These are phyloP conservation scores for Pyrenochaeta sp. DNA, from an alignment of 2,329 filamentous ascomycete genomes.

Conservation along the genomic window DNA sequence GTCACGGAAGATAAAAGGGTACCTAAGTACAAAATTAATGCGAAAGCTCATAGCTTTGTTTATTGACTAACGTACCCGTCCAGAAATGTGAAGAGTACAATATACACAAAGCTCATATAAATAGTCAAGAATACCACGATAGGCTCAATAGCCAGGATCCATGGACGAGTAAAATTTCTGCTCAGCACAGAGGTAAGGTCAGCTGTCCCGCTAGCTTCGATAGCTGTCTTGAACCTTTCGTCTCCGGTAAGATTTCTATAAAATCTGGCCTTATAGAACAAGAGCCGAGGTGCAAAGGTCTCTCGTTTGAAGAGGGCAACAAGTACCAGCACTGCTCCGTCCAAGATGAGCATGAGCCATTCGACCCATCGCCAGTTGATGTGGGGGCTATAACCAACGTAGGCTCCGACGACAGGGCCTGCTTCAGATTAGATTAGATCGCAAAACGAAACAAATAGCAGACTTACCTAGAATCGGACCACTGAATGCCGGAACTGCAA, in stretches of 20 bases:
- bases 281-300: slow-evolving; percentile 27
- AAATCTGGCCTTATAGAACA: slow-evolving; percentile 46
- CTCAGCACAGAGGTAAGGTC: too few species aligned
- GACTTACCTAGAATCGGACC: slow-evolving; percentile 24
- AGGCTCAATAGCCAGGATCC: too few species aligned
- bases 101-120: slow-evolving; percentile 62
- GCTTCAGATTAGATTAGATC: too few species aligned
- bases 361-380: slow-evolving; percentile 37
- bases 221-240: slow-evolving; percentile 54
- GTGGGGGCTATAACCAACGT: slow-evolving; percentile 23
- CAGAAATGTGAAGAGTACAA: slow-evolving; percentile 62
- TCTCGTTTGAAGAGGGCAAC: slow-evolving; percentile 29
- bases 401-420: slow-evolving; percentile 56
- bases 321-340: slow-evolving; percentile 18
- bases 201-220: slow-evolving; percentile 56
- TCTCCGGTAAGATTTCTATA: slow-evolving; percentile 44
- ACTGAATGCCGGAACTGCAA: slow-evolving; percentile 25
- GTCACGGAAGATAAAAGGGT: slow-evolving; percentile 57
- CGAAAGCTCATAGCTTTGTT: too few species aligned
- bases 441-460: background rate
- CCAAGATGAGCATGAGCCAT: slow-evolving; percentile 35
- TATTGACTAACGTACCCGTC: slow-evolving; percentile 56
- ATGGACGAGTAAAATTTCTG: too few species aligned
- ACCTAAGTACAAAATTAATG: slow-evolving; percentile 1
- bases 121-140: slow-evolving; percentile 59